A percentile compares a stretch with the other conserved stretches of the same genome.
Conservation (phyloP, 192 early-diverging fungal species). For the Backusella circina region DNA sequence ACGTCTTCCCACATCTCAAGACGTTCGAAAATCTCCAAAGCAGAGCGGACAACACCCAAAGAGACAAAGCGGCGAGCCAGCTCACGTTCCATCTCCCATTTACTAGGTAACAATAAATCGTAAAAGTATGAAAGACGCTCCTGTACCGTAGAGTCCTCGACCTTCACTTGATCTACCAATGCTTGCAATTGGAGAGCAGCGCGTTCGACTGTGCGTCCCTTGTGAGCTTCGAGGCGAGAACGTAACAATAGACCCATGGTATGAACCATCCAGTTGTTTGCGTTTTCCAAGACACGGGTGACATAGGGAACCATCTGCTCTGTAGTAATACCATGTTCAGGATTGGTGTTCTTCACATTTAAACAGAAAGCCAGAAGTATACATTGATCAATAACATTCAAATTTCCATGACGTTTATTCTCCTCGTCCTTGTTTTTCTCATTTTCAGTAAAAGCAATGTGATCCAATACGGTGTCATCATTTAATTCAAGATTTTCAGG, state of each 20-base stretch:
- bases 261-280: constrained; percentile 98
- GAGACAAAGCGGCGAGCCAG: constrained; percentile 79
- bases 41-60: constrained; percentile 85
- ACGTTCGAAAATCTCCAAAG: constrained; percentile 92
- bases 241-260: constrained; percentile 92
- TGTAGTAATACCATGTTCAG: constrained; percentile 85
- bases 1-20: constrained; percentile 97
- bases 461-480: constrained; percentile 91
- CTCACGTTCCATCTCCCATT: constrained; percentile 96
- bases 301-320: constrained; percentile 98
- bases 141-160: constrained; percentile 60
- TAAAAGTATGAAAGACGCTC: constrained; percentile 85
- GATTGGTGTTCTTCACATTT: constrained; percentile 95
- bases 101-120: constrained; percentile 77
- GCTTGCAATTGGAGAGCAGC: constrained; percentile 90
- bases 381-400: constrained; percentile 82
- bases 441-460: constrained; percentile 57
- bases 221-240: constrained; percentile 83
- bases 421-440: constrained; percentile 41
- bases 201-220: constrained; percentile 88
- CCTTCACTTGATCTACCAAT: constrained; percentile 89
- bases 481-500: constrained; percentile 85
- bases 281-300: constrained; percentile 82
- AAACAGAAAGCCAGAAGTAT: constrained; percentile 86
- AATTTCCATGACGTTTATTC: constrained; percentile 56